Base-by-base conservation (phyloP, 2,329 filamentous ascomycete genomes). In the Aureobasidium sp. region DNA sequence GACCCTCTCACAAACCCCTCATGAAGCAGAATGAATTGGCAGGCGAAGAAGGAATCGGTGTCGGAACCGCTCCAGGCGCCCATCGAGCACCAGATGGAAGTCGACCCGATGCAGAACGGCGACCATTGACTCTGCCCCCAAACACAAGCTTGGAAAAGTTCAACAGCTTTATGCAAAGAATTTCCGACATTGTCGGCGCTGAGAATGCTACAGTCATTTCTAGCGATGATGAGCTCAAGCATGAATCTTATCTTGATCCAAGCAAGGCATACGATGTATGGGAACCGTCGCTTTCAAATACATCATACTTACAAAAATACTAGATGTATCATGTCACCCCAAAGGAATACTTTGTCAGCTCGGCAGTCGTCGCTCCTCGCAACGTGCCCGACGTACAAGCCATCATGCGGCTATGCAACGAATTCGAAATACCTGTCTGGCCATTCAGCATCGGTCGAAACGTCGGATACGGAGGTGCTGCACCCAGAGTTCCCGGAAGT, bases 381-480 rank as follows among this genome's bases (percentile, higher is more conserved):
- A 68, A 72, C 29, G 75, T 76, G 11, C 70, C 44, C 20, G 78
- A 82, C 56, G 79, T 81, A 3, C 80, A 82, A 68, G 68, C 68
- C 1, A 70, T 82, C 29, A 75, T 81, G 39, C 71, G 70, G 45
- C 75, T 77, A 68, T 76, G 76, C 36, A 81, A 82, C 65, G 71
- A 78, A 53, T 75, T 74, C 63, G 66, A 71, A 7, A 75, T 81
- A 2, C 79, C 80, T 1, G 70, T 82, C 45, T 82, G 78, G 68
- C 79, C 79, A 11, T 78, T 80, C 64, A 79, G 76, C 2, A 77
- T 80, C 64, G 79, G 80, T 0, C 71, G 79, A 41, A 81, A 82
- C 61, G 72, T 81, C 2, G 82, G 81, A 17, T 83, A 83, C 62
- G 81, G 82, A 29, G 81, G 81, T n/a, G 78, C 79, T 15, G 81